Conservation (phyloP, 192 early-diverging fungal species). For the Coemansia sp. region DNA sequence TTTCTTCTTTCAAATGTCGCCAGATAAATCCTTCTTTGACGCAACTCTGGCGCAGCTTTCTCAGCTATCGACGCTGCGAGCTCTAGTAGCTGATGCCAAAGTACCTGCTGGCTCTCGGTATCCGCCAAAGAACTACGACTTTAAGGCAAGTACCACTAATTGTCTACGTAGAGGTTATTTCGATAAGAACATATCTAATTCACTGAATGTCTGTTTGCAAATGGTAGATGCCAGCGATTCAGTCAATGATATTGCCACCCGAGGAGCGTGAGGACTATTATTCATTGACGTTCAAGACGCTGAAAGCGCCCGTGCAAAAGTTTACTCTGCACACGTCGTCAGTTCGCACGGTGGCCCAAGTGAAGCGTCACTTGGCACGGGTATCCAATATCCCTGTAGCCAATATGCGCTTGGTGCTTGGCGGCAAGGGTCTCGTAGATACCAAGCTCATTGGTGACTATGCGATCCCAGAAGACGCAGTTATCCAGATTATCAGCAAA, state of each 20-base stretch:
- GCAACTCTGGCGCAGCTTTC: conserved; percentile 41
- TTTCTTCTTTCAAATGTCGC: conserved; percentile 13
- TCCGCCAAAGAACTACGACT: conserved; percentile 32
- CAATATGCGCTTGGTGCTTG: conserved; percentile 38
- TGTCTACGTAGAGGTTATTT: background rate
- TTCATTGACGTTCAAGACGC: conserved; percentile 45
- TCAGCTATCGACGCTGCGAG: conserved; percentile 28
- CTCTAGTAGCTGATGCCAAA: conserved; percentile 20
- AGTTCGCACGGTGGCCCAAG: conserved; percentile 44
- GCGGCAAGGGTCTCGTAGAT: conserved; percentile 49
- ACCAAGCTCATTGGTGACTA: conserved; percentile 52
- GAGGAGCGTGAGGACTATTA: conserved; percentile 44
- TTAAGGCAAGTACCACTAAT: conserved; percentile 29
- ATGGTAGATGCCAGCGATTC: conserved; percentile 38
- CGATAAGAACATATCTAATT: background rate
- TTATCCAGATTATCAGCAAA: conserved; percentile 49
- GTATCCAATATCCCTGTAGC: conserved; percentile 32
- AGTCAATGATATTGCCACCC: conserved; percentile 9
- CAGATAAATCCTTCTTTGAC: conserved; percentile 29
- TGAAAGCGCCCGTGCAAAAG: conserved; percentile 48
- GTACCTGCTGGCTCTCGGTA: conserved; percentile 29
- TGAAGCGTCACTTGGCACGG: conserved; percentile 40
- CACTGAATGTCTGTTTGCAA: background rate
- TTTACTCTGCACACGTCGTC: conserved; percentile 48
- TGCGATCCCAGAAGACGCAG: conserved; percentile 26